A percentile compares a stretch with the other conserved stretches of the same genome.
Conservation (phyloP, 768 basidiomycete species). For the Rhodotorula graminis region DNA sequence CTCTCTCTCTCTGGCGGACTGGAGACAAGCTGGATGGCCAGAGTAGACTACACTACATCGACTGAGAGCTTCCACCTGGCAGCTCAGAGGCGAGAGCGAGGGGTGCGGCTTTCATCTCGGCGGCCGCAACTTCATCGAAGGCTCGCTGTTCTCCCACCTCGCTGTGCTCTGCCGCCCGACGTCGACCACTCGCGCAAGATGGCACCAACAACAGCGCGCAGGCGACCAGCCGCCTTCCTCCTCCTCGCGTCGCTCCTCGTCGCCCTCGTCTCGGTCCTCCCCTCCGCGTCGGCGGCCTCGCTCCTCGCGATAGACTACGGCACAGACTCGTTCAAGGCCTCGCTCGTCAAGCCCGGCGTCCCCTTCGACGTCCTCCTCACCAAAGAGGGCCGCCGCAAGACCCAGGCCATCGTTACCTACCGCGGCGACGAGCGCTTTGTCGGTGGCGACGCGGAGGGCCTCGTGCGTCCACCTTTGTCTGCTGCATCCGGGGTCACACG, state of each 20-base stretch:
- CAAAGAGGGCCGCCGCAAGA: conserved; percentile 95
- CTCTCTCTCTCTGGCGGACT: no score
- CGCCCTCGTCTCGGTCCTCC: not conserved
- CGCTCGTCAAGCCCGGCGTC: conserved; percentile 84
- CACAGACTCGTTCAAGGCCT: conserved; percentile 93
- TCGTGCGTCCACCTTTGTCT: conserved; percentile 50
- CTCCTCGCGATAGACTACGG: conserved; percentile 98
- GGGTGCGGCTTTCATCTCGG: no score
- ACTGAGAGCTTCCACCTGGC: no score
- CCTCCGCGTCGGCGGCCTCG: conserved; percentile 45
- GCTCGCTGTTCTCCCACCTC: no score
- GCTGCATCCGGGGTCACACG: no score
- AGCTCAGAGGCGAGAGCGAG: no score
- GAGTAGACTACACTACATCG: no score
- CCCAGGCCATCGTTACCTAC: conserved; percentile 83
- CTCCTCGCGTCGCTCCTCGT: conserved; percentile 3
- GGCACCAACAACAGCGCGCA: not conserved
- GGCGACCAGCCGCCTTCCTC: not conserved
- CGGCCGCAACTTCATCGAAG: no score
- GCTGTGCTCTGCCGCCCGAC: not conserved
- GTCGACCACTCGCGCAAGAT: not conserved
- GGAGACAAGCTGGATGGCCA: no score
- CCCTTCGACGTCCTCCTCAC: conserved; percentile 95
- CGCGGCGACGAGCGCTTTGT: conserved; percentile 81
- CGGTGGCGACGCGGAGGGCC: conserved; percentile 77